Conservation (phyloP, 164 flowering plant genomes). For the Cinnamomum micranthum region DNA sequence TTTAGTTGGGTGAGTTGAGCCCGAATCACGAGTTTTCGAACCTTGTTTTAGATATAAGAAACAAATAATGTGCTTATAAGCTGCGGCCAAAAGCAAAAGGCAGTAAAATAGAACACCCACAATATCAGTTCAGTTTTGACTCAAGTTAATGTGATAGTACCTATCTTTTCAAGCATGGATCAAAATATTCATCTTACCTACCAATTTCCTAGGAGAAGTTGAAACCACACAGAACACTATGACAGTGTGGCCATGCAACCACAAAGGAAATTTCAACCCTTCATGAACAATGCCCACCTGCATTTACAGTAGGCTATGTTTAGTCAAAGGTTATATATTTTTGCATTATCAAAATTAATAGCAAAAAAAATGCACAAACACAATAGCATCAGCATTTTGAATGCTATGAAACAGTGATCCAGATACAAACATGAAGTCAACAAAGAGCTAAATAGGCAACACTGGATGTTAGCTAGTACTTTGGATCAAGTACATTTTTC, state of each 20-base stretch:
- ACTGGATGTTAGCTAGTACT: too few species aligned
- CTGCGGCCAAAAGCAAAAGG: too few species aligned
- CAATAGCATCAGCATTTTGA: not conserved
- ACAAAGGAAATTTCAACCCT: slow-evolving; percentile 86
- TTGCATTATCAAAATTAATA: not conserved
- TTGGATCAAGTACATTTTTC: too few species aligned
- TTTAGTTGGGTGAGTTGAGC: too few species aligned
- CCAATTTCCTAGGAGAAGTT: slow-evolving; percentile 60
- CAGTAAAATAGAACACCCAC: too few species aligned
- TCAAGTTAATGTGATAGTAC: too few species aligned
- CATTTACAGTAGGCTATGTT: slow-evolving; percentile 11
- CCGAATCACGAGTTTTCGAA: too few species aligned
- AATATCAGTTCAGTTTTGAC: too few species aligned
- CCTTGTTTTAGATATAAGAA: too few species aligned
- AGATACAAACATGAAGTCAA: not conserved
- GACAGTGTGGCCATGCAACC: slow-evolving; percentile 76
- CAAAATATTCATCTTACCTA: slow-evolving; percentile 54
- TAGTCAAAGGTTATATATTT: not conserved
- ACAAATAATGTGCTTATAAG: too few species aligned
- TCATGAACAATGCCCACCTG: slow-evolving; percentile 80
- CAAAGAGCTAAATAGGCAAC: not conserved
- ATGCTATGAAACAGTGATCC: not conserved
- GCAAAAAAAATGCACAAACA: not conserved
- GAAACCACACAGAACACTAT: slow-evolving; percentile 73
- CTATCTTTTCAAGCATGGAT: too few species aligned